A percentile compares a stretch with the other conserved stretches of the same genome.
phyloP scores from a whole-genome alignment of 495 filamentous ascomycete genomes.

The Penicillium cataractarum region DNA sequence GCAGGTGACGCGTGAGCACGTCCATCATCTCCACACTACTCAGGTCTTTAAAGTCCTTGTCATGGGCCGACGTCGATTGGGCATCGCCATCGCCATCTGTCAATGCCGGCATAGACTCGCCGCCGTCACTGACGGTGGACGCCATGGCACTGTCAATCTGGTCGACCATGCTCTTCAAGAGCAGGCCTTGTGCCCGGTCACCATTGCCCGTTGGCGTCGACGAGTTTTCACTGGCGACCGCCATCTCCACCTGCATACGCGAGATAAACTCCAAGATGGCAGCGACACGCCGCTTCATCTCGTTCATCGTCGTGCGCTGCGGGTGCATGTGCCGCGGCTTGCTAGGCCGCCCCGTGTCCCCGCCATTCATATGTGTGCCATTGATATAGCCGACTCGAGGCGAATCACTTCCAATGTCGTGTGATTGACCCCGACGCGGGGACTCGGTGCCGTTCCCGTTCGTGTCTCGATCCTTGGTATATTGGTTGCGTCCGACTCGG shows the following conservation, averaged over 20 bases:
- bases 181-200: conserved; percentile 40
- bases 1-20: conserved; percentile 69
- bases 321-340: conserved; percentile 61
- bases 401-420: conserved; percentile 56
- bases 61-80: conserved; percentile 26
- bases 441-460: conserved; percentile 61
- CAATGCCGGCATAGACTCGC: conserved; percentile 34
- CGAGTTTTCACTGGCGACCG: conserved; percentile 50
- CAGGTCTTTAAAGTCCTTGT: conserved; percentile 66
- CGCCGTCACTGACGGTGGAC: conserved; percentile 32
- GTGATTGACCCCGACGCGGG: conserved; percentile 67
- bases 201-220: conserved; percentile 43
- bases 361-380: conserved; percentile 44
- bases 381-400: conserved; percentile 43
- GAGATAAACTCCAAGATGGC: conserved; percentile 89
- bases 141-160: conserved; percentile 38
- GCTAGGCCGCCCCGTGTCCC: conserved; percentile 55
- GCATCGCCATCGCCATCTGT: conserved; percentile 36
- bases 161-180: conserved; percentile 41
- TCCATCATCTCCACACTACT: conserved; percentile 84
- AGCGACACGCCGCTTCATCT: conserved; percentile 85
- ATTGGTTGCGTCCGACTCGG: conserved; percentile 82
- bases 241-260: conserved; percentile 88
- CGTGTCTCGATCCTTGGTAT: conserved; percentile 73
- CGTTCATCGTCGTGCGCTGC: conserved; percentile 75